Percentiles rank a stretch among this genome's conserved stretches.
phyloP scores from a whole-genome alignment of 345 rosid species.

The Euclidium syriacum region DNA sequence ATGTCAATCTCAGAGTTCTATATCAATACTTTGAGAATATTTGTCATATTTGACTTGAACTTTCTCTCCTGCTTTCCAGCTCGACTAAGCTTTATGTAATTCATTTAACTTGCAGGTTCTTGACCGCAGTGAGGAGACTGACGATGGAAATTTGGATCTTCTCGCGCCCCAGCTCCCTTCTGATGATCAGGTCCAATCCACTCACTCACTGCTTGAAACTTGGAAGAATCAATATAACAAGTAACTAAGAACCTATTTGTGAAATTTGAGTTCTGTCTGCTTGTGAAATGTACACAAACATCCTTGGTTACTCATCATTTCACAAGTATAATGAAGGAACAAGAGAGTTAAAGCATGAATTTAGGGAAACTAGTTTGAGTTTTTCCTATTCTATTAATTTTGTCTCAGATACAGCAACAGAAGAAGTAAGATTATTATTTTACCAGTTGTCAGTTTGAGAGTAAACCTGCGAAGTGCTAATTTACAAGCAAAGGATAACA shows the following conservation, averaged over 20 bases:
- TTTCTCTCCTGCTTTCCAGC: too few relatives aligned
- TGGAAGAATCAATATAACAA: constrained; percentile 59
- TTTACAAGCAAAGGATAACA: constrained; percentile 82
- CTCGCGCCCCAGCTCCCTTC: constrained; percentile 81
- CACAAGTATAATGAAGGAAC: not conserved
- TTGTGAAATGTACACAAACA: not conserved
- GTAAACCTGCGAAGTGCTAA: constrained; percentile 74
- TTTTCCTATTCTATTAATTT: not conserved
- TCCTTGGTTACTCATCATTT: not conserved
- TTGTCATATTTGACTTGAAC: too few relatives aligned
- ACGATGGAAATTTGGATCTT: constrained; percentile 80
- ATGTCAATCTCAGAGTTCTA: too few relatives aligned
- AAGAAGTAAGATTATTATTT: not conserved
- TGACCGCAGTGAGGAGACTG: too few relatives aligned
- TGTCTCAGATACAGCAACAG: not conserved
- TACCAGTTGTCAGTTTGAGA: constrained; percentile 49
- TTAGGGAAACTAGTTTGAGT: not conserved
- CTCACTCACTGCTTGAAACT: constrained; percentile 54
- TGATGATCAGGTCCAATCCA: constrained; percentile 46
- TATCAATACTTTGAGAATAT: too few relatives aligned
- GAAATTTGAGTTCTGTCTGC: not conserved
- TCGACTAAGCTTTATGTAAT: too few relatives aligned
- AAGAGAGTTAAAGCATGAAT: not conserved
- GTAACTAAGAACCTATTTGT: constrained; percentile 20
- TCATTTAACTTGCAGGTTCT: too few relatives aligned